Percentiles rank a stretch among this genome's conserved stretches.
Evolutionary conservation across 331 rosid genomes (phyloP).

Genomic region (Malus hybrid): DNA sequence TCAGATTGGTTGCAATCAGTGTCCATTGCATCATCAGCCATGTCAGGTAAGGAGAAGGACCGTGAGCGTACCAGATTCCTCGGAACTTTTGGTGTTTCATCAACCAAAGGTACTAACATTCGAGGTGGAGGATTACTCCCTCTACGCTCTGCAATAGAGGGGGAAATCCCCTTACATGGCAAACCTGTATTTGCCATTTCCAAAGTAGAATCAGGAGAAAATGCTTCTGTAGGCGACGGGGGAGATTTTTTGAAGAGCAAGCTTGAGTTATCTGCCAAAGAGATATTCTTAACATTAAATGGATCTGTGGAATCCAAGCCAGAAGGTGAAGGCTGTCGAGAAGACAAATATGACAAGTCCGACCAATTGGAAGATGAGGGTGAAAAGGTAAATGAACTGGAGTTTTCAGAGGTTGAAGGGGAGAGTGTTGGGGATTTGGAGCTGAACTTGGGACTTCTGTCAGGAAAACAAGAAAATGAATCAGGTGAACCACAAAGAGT

Average conservation of each 20-base stretch:
- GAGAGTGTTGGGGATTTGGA: slow-evolving; percentile 71
- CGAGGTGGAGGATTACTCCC: slow-evolving; percentile 80
- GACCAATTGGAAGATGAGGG: slow-evolving; percentile 92
- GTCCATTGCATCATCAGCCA: slow-evolving; percentile 44
- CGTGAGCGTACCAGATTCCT: slow-evolving; percentile 46
- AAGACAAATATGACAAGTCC: slow-evolving; percentile 60
- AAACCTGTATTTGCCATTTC: slow-evolving; percentile 21
- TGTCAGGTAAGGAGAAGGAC: slow-evolving; percentile 53
- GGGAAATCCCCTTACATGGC: slow-evolving; percentile 34
- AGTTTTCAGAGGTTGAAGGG: slow-evolving; percentile 76
- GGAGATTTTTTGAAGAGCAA: slow-evolving; percentile 31
- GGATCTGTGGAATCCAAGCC: slow-evolving; percentile 54
- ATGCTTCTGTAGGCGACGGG: slow-evolving; percentile 31
- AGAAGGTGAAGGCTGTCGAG: slow-evolving; percentile 82
- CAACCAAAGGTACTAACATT: slow-evolving; percentile 54
- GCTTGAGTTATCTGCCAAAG: slow-evolving; percentile 34
- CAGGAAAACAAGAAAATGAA: slow-evolving; percentile 49
- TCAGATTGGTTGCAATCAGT: slow-evolving; percentile 32
- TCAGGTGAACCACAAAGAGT: slow-evolving; percentile 39
- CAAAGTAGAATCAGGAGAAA: slow-evolving; percentile 23
- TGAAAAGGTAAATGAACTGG: slow-evolving; percentile 74
- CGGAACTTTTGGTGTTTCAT: slow-evolving; percentile 38
- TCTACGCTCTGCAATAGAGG: slow-evolving; percentile 87
- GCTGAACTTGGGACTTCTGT: slow-evolving; percentile 40
- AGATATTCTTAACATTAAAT: slow-evolving; percentile 27